phyloP scores from a whole-genome alignment of 192 early-diverging fungal species.

The Podila horticola region DNA sequence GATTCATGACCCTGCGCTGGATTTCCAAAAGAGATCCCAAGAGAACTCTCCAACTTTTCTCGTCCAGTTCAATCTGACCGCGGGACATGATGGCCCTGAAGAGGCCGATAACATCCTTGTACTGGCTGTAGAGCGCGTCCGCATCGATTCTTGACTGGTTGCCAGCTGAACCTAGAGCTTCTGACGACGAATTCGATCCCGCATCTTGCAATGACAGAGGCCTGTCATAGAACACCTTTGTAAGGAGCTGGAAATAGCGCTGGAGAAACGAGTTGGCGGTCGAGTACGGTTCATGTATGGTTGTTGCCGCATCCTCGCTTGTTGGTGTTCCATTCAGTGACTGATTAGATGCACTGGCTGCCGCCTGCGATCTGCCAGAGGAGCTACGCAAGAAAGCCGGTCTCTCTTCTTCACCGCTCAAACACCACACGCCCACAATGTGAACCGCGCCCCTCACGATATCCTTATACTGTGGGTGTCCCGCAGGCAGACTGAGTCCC shows the following conservation, averaged over 20 bases:
- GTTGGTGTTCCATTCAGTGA: constrained; percentile 3
- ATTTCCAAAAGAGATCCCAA: constrained; percentile 70
- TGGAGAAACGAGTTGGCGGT: constrained; percentile 71
- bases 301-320: neutral
- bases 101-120: constrained; percentile 75
- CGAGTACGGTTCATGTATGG: constrained; percentile 31
- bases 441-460: constrained; percentile 72
- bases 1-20: constrained; percentile 65
- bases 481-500: constrained; percentile 69
- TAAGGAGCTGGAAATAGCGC: constrained; percentile 74
- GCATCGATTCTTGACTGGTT: constrained; percentile 56
- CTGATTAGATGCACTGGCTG: constrained; percentile 1
- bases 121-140: constrained; percentile 62
- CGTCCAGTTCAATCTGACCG: constrained; percentile 63
- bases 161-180: constrained; percentile 28
- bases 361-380: constrained; percentile 15
- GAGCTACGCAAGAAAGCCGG: constrained; percentile 69
- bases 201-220: constrained; percentile 15
- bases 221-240: constrained; percentile 69
- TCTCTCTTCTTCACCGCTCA: constrained; percentile 76
- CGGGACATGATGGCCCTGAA: constrained; percentile 69
- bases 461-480: constrained; percentile 66
- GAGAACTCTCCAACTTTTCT: constrained; percentile 65
- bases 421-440: constrained; percentile 73
- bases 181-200: constrained; percentile 49